Evolutionary conservation across 108 stramenopile genomes (phyloP), one percentile per base, ranked within the genome.

Genomic region (Skeletonema marinoi): DNA sequence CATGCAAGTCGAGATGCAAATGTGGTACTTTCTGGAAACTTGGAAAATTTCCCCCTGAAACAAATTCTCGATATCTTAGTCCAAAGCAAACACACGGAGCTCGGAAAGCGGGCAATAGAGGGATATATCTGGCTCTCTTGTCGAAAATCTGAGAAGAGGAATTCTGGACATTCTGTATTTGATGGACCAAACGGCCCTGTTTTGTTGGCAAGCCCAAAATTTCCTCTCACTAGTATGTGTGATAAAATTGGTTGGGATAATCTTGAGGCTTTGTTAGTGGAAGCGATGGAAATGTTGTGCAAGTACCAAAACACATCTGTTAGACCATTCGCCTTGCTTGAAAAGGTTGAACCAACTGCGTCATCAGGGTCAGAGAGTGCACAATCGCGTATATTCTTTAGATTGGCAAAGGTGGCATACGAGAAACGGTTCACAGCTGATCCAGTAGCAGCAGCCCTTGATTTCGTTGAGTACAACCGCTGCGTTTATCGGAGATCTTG

Each of bases 231-330:
- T 21, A n/a, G n/a, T 17, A 31, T 29, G n/a, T 70, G 69, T 11
- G 13, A 38, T 25, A 21, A 35, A n/a, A 36, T 58, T 32, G 69
- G 69, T 7, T 70, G 46, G 69, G 48, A 32, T 21, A n/a, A 29
- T 58, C 10, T 58, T 33, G 69, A 70, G 48, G 69, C 17, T 2
- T 14, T 70, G 2, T 32, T 70, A 0, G 69, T 54, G 31, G 51
- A 32, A 14, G 31, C 69, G 25, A 51, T 59, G 9, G 32, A 70
- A 32, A 58, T 29, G 48, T 11, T 70, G 56, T 50, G 42, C 35
- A 32, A 70, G 50, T 54, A 50, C 7, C 54, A 56, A 56, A 17
- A 19, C 0, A 29, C 19, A 10, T 29, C 54, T 9, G 0, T 1
- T 29, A 21, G 54, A 56, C 4, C 25, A 9, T 56, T 56, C 6